Evolutionary conservation across 352 stramenopile genomes (phyloP).

Genomic region (Phytopythium montanum): DNA sequence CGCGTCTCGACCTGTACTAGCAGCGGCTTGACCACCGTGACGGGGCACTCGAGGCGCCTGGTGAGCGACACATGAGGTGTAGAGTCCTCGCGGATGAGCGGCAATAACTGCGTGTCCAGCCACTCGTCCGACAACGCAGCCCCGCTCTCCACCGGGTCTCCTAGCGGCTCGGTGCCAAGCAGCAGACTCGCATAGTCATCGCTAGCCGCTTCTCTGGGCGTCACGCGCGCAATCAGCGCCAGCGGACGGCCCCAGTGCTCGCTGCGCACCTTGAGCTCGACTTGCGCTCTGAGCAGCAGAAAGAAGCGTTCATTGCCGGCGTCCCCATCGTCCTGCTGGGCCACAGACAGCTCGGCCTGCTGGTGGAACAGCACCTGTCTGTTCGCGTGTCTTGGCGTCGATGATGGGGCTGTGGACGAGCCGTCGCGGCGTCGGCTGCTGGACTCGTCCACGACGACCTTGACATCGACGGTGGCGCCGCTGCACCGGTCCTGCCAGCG

Average conservation of each 20-base stretch:
- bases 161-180: neutral
- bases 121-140: constrained; percentile 35
- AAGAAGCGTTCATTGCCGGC: constrained; percentile 7
- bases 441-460: constrained; percentile 25
- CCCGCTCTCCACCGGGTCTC: constrained; percentile 1
- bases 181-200: neutral
- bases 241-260: constrained; percentile 59
- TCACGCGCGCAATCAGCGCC: constrained; percentile 48
- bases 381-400: constrained; percentile 5
- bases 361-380: constrained; percentile 52
- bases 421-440: constrained; percentile 4
- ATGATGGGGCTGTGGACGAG: neutral
- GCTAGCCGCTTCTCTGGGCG: constrained; percentile 17
- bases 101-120: constrained; percentile 30
- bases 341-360: constrained; percentile 43
- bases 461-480: constrained; percentile 46
- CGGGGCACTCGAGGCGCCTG: constrained; percentile 38
- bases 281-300: constrained; percentile 38
- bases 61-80: constrained; percentile 35
- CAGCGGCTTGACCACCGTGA: constrained; percentile 52
- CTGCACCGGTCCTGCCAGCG: constrained; percentile 46
- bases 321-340: constrained; percentile 9
- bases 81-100: constrained; percentile 42
- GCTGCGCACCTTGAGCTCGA: constrained; percentile 54
- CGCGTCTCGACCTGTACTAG: constrained; percentile 55